Evolutionary conservation across 192 early-diverging fungal genomes (phyloP).

Genomic region (Neocallimastix lanati): DNA sequence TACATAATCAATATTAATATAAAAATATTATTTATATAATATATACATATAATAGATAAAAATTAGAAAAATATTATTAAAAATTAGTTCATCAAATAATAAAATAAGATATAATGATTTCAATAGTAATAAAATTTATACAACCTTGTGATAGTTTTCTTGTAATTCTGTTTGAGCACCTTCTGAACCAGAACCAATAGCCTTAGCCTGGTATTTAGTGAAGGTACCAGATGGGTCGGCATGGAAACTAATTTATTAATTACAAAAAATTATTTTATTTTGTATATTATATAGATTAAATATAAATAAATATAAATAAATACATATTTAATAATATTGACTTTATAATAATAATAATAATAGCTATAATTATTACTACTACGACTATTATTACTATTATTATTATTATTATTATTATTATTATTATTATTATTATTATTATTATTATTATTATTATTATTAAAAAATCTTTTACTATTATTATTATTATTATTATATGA

Average conservation of each 20-base stretch:
- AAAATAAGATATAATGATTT: too few species aligned
- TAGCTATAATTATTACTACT: too few species aligned
- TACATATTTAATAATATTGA: background rate
- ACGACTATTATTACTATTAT: too few species aligned
- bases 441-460: too few species aligned
- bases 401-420: too few species aligned
- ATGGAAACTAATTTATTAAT: conserved; percentile 44
- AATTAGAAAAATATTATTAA: background rate
- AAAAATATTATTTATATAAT: background rate
- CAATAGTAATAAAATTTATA: too few species aligned
- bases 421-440: too few species aligned
- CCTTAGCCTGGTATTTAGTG: conserved; percentile 87
- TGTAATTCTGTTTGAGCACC: conserved; percentile 95
- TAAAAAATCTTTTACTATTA: too few species aligned
- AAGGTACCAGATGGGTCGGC: conserved; percentile 97
- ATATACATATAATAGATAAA: background rate
- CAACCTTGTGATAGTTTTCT: conserved; percentile 81
- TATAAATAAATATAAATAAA: background rate
- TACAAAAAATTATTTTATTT: too few species aligned
- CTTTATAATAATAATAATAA: too few species aligned
- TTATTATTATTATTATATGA: background rate
- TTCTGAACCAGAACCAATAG: conserved; percentile 96
- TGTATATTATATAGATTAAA: too few species aligned
- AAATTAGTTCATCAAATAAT: too few species aligned
- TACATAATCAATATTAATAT: conserved; percentile 8